Evolutionary conservation across 2,329 filamentous ascomycete species (phyloP).

Genomic region (Metarhizium guizhouense): DNA sequence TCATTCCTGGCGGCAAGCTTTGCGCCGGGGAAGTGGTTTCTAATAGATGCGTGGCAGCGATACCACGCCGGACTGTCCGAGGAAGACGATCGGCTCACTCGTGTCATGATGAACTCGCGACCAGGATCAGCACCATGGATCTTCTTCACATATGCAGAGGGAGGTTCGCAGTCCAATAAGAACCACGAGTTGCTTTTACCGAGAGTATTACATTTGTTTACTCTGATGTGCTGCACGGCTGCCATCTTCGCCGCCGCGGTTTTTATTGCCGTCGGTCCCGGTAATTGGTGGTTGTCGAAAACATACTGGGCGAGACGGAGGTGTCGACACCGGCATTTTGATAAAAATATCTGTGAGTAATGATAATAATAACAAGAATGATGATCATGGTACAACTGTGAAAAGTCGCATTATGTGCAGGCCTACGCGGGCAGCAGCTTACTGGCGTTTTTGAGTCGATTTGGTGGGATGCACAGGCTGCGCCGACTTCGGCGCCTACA

Average conservation of each 20-base stretch:
- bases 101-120: constrained; percentile 8
- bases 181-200: constrained; percentile 5
- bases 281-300: not conserved
- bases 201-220: constrained; percentile 1
- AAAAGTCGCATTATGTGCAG: no score
- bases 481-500: no score
- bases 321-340: not conserved
- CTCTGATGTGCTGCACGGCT: not conserved
- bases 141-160: constrained; percentile 5
- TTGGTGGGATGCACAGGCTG: no score
- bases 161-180: constrained; percentile 7
- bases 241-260: not conserved
- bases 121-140: constrained; percentile 5
- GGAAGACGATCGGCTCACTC: not conserved
- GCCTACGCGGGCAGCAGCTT: no score
- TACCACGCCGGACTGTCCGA: constrained; percentile 3
- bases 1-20: constrained; percentile 5
- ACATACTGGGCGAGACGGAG: not conserved
- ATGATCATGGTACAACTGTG: no score
- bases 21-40: constrained; percentile 7
- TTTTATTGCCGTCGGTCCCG: not conserved
- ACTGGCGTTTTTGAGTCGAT: no score
- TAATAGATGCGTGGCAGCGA: constrained; percentile 5
- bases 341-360: not conserved
- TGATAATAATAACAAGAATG: not conserved